Evolutionary conservation across 768 basidiomycete species (phyloP).

Genomic region (Boletus barrowsii): DNA sequence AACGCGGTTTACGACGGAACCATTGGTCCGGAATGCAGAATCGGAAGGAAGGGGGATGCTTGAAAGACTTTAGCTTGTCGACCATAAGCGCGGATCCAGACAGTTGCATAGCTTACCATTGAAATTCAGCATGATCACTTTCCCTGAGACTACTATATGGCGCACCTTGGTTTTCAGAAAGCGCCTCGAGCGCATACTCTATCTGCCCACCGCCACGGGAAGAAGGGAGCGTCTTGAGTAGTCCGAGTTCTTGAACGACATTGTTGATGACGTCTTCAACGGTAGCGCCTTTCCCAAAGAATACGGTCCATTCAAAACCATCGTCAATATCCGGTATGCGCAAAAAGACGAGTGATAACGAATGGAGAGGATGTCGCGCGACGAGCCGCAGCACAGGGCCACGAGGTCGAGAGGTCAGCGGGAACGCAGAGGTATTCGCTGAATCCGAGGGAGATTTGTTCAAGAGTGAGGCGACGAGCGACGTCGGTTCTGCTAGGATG

Average conservation of each 20-base stretch:
- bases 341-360: conserved; percentile 50
- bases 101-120: conserved; percentile 13
- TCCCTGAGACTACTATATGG: background rate
- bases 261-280: conserved; percentile 52
- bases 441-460: conserved; percentile 35
- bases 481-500: conserved; percentile 39
- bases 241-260: conserved; percentile 62
- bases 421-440: conserved; percentile 44
- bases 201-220: conserved; percentile 61
- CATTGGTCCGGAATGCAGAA: conserved; percentile 78
- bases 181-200: conserved; percentile 73
- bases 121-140: background rate
- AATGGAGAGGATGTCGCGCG: conserved; percentile 61
- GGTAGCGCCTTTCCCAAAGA: conserved; percentile 55
- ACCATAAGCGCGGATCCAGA: conserved; percentile 10
- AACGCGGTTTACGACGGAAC: conserved; percentile 67
- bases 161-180: conserved; percentile 51
- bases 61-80: conserved; percentile 14
- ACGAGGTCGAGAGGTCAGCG: conserved; percentile 65
- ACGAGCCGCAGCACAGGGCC: conserved; percentile 67
- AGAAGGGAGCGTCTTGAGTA: conserved; percentile 61
- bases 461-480: conserved; percentile 52
- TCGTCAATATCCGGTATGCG: conserved; percentile 79
- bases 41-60: conserved; percentile 36
- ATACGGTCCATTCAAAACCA: conserved; percentile 62